Evolutionary conservation across 2,329 filamentous ascomycete genomes (phyloP).

Genomic region (Knufia fluminis): DNA sequence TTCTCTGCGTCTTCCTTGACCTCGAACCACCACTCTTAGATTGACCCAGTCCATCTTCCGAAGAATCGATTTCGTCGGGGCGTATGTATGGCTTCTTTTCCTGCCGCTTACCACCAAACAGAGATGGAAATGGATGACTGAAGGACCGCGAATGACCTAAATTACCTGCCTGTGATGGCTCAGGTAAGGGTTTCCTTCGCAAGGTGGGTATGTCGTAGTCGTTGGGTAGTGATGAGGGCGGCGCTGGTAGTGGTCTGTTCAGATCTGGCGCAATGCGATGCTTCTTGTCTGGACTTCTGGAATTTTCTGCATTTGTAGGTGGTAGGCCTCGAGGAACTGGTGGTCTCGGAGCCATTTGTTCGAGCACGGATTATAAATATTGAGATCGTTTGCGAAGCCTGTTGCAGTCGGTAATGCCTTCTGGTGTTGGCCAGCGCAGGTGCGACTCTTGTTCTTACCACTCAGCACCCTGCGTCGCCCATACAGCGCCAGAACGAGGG

Average conservation of each 20-base stretch:
- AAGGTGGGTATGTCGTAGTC: conserved; percentile 25
- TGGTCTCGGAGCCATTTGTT: conserved; percentile 6
- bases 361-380: background rate
- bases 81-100: conserved; percentile 44
- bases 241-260: conserved; percentile 18
- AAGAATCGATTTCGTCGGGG: conserved; percentile 29
- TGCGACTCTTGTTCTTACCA: background rate
- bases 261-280: conserved; percentile 10
- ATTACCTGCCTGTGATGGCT: conserved; percentile 12
- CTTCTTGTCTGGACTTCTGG: background rate
- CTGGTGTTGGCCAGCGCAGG: background rate
- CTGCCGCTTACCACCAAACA: conserved; percentile 51
- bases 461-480: too few relatives aligned
- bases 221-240: conserved; percentile 14
- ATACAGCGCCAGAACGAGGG: background rate
- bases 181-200: conserved; percentile 16
- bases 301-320: background rate
- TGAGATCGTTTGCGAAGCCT: background rate
- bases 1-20: conserved; percentile 25
- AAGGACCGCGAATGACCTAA: conserved; percentile 55
- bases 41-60: conserved; percentile 29
- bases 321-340: background rate
- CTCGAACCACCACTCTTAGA: conserved; percentile 18
- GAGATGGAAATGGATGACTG: conserved; percentile 69
- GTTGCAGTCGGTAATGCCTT: background rate